These are phyloP conservation scores for Zasmidium citrigriseum DNA, from an alignment of 2,329 filamentous ascomycete genomes.

Conservation along the genomic window DNA sequence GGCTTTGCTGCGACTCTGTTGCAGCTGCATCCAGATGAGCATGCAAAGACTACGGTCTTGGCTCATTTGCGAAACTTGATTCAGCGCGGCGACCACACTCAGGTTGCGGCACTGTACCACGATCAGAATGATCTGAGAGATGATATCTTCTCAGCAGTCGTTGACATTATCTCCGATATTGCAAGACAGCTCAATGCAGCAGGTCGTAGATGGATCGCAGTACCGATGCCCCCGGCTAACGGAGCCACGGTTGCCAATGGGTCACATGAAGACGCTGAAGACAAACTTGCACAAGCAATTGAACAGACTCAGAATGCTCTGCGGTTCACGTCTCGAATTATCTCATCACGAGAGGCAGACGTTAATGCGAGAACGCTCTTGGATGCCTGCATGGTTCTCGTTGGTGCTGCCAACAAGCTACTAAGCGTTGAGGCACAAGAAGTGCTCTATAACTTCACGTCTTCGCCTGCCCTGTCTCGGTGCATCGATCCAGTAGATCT, in stretches of 20 bases:
- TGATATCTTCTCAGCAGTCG: slow-evolving; percentile 9
- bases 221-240: background rate
- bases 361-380: slow-evolving; percentile 1
- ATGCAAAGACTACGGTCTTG: slow-evolving; percentile 9
- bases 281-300: background rate
- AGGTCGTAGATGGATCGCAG: background rate
- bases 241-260: background rate
- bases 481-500: slow-evolving; percentile 8
- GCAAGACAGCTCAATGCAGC: background rate
- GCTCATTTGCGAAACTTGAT: slow-evolving; percentile 17
- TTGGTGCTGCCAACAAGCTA: slow-evolving; percentile 11
- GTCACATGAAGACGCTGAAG: background rate
- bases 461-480: background rate
- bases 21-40: slow-evolving; percentile 13
- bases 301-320: slow-evolving; percentile 3
- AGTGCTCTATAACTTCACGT: slow-evolving; percentile 7
- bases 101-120: slow-evolving; percentile 19
- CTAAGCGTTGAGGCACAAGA: slow-evolving; percentile 14
- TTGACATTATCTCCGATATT: background rate
- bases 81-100: slow-evolving; percentile 15
- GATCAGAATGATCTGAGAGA: slow-evolving; percentile 17
- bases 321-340: slow-evolving; percentile 9
- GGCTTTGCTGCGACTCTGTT: slow-evolving; percentile 24
- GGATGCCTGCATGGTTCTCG: slow-evolving; percentile 15
- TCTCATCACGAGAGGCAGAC: background rate